Evolutionary conservation across 129 eudicot genomes (phyloP), one percentile per base, ranked within the genome.

Genomic region (Heracleum sosnowskyi): DNA sequence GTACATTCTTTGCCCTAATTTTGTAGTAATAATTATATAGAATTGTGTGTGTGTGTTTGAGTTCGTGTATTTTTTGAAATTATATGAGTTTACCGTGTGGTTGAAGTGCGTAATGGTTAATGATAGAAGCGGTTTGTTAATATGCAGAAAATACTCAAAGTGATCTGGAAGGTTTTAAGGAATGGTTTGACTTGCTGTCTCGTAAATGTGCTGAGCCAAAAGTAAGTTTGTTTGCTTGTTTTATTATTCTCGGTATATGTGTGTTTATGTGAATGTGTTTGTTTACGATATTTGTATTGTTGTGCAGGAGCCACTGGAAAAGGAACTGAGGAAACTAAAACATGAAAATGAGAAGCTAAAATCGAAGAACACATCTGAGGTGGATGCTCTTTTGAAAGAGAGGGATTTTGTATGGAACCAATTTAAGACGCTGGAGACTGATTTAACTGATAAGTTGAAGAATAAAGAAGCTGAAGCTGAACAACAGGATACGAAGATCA

Each of bases 361-460:
- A 40, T 63, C 73, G 2, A 62, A n/a, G 42, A 63, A 44, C 29
- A 33, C 44, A 0, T 10, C 44, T 3, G 45, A 75, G 44, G 11
- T 75, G 33, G 36, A 86, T 74, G 88, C 89, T 29, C 86, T 88
- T 24, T 81, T 77, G 77, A 81, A 78, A 24, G 93, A 86, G 85
- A 86, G 69, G 79, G 73, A 82, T 29, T 86, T 86, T 78, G 75
- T 84, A 2, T 86, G 93, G 88, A 86, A 89, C 74, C 93, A 86
- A 79, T 80, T 29, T 31, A 80, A 78, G 31, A 77, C 28, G 81
- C 64, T 75, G 86, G 92, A 89, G 82, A 76, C 45, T 44, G 71
- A 74, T 22, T 63, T 75, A 37, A 78, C 83, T 39, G 57, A 75
- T 64, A 73, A 82, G 76, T 69, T 86, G 63, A 78, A 29, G 81